These are phyloP conservation scores for Xylaria sp. DNA, from an alignment of 2,329 filamentous ascomycete species.

Conservation along the genomic window DNA sequence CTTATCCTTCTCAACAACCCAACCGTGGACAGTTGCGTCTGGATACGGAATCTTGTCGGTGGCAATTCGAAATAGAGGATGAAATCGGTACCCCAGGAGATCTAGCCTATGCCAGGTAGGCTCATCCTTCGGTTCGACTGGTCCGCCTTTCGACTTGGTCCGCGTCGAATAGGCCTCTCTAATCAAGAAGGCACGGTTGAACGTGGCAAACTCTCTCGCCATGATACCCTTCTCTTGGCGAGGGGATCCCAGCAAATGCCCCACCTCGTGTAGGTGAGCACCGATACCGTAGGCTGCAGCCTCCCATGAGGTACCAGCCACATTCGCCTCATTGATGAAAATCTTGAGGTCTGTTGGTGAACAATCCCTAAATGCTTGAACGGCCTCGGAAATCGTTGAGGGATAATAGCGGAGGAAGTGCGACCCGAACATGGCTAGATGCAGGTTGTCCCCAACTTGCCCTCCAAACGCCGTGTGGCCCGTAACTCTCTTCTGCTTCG, in stretches of 20 bases:
- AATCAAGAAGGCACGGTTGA: slow-evolving; percentile 85
- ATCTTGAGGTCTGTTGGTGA: slow-evolving; percentile 84
- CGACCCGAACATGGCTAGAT: slow-evolving; percentile 91
- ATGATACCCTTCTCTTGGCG: slow-evolving; percentile 93
- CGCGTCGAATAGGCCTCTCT: slow-evolving; percentile 88
- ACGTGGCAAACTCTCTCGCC: slow-evolving; percentile 84
- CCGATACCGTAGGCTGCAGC: slow-evolving; percentile 95
- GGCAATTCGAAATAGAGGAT: slow-evolving; percentile 88
- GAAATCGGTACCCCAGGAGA: slow-evolving; percentile 85
- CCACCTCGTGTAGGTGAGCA: slow-evolving; percentile 90
- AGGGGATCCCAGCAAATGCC: slow-evolving; percentile 89
- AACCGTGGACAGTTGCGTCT: slow-evolving; percentile 86
- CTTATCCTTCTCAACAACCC: slow-evolving; percentile 81
- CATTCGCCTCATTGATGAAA: slow-evolving; percentile 86
- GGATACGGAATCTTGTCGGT: slow-evolving; percentile 72
- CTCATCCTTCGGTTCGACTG: slow-evolving; percentile 81
- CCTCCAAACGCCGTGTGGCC: slow-evolving; percentile 89
- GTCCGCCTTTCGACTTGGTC: slow-evolving; percentile 82
- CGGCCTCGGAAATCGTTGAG: slow-evolving; percentile 86
- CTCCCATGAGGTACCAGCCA: slow-evolving; percentile 93
- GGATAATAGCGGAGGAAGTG: slow-evolving; percentile 94
- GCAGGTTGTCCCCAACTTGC: slow-evolving; percentile 74
- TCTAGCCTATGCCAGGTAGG: slow-evolving; percentile 93
- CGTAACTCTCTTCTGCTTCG: slow-evolving; percentile 72
- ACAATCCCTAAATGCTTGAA: slow-evolving; percentile 88